Percentiles rank a stretch among this genome's conserved stretches.
These are phyloP conservation scores for Penicillium verhagenii DNA, from an alignment of 495 filamentous ascomycete genomes.

Conservation along the genomic window DNA sequence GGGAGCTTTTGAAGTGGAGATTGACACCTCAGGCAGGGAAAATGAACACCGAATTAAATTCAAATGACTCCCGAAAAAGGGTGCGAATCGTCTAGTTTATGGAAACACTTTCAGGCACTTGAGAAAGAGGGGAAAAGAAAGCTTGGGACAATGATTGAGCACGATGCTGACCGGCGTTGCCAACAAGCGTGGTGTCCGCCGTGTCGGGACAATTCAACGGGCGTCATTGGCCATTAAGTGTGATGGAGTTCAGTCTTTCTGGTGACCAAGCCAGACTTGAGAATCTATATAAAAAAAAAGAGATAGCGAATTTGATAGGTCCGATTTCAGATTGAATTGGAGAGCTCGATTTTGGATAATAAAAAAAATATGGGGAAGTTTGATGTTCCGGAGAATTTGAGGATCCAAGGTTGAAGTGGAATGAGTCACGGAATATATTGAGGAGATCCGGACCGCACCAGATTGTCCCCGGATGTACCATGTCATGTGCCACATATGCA, in stretches of 20 bases:
- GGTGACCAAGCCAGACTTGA: too few relatives aligned
- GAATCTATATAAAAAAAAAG: background rate
- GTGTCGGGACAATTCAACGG: slow-evolving; percentile 3
- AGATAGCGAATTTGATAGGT: background rate
- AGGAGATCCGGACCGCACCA: too few relatives aligned
- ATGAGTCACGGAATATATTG: too few relatives aligned
- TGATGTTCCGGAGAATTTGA: too few relatives aligned
- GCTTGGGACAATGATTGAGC: background rate
- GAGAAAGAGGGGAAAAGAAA: background rate
- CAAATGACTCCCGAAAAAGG: background rate
- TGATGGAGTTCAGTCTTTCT: background rate
- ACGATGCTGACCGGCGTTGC: background rate
- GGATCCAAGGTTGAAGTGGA: too few relatives aligned
- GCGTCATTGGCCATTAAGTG: slow-evolving; percentile 4
- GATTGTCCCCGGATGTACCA: too few relatives aligned
- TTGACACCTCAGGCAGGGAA: slow-evolving; percentile 19
- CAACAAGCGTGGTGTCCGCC: slow-evolving; percentile 1
- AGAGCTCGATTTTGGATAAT: too few relatives aligned
- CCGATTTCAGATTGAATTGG: too few relatives aligned
- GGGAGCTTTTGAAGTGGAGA: background rate
- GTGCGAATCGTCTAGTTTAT: background rate
- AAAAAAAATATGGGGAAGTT: too few relatives aligned
- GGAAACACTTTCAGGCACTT: background rate
- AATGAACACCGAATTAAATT: background rate
- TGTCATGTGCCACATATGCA: too few relatives aligned